phyloP scores from a whole-genome alignment of 306 rosid species.

The Leucaena leucocephala region DNA sequence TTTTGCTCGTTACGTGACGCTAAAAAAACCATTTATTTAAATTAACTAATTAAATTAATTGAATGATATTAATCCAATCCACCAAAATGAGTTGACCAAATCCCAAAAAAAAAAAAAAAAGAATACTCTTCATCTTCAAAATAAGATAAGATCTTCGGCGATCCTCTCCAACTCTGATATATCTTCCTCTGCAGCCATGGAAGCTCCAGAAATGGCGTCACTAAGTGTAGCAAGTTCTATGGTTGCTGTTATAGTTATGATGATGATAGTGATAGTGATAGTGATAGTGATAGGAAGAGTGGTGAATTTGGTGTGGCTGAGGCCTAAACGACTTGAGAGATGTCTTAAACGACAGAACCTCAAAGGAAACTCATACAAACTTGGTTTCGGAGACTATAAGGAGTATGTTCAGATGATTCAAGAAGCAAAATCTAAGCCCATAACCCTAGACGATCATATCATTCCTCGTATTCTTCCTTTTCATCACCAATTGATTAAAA shows the following conservation, averaged over 20 bases:
- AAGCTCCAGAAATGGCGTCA: not conserved
- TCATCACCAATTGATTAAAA: not conserved
- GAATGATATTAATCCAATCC: too few species aligned
- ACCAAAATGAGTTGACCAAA: too few species aligned
- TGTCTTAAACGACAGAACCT: conserved; percentile 27
- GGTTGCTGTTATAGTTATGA: not conserved
- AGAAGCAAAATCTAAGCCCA: conserved; percentile 8
- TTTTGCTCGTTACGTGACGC: too few species aligned
- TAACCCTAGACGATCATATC: not conserved
- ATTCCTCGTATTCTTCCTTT: conserved; percentile 4
- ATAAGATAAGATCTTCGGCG: too few species aligned
- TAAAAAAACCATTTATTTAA: too few species aligned
- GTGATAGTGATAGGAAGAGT: not conserved
- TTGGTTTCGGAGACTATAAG: conserved; percentile 25
- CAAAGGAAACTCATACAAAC: conserved; percentile 27
- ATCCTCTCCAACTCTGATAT: not conserved
- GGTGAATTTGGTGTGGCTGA: conserved; percentile 27
- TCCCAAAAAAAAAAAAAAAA: too few species aligned
- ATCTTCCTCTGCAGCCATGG: not conserved
- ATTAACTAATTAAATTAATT: too few species aligned
- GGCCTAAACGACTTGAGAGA: conserved; percentile 25
- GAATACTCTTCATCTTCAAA: too few species aligned
- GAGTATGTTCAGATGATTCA: not conserved
- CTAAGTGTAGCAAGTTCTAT: too few species aligned
- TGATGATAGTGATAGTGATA: not conserved